Percentiles rank a stretch among this genome's conserved stretches.
Conservation (phyloP, 228 moss, liverwort and hornwort species). For the Sphagnum magellanicum region DNA sequence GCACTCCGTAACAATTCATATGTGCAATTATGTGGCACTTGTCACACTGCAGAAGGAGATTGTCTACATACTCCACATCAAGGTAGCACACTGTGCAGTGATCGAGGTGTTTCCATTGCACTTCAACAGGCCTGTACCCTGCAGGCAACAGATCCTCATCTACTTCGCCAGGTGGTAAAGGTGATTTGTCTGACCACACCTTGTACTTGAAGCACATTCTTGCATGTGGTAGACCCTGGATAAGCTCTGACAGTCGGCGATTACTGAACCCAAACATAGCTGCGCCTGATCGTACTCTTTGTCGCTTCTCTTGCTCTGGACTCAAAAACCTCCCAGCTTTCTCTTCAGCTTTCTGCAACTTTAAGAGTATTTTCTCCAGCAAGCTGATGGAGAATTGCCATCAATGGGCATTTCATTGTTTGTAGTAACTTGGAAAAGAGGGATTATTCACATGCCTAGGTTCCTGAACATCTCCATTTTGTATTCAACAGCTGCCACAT, state of each 20-base stretch:
- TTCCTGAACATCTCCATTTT: constrained; percentile 49
- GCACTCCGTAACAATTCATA: constrained; percentile 52
- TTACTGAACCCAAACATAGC: constrained; percentile 50
- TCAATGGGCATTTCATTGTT: constrained; percentile 34
- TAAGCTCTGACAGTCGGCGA: constrained; percentile 35
- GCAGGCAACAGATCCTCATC: constrained; percentile 44
- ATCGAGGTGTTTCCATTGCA: constrained; percentile 48
- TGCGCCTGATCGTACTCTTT: constrained; percentile 44
- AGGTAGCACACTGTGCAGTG: constrained; percentile 51
- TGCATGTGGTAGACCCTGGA: constrained; percentile 36
- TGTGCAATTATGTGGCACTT: constrained; percentile 54
- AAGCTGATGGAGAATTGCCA: constrained; percentile 32
- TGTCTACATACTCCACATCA: constrained; percentile 55
- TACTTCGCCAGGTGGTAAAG: constrained; percentile 17
- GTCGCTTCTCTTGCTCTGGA: constrained; percentile 30
- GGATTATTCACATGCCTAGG: constrained; percentile 22
- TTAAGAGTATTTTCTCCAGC: constrained; percentile 47
- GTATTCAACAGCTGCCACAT: constrained; percentile 25
- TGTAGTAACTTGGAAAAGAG: constrained; percentile 42
- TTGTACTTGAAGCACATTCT: constrained; percentile 49
- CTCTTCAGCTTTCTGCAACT: constrained; percentile 38
- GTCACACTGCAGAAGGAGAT: constrained; percentile 53
- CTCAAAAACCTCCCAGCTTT: constrained; percentile 29
- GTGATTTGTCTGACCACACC: constrained; percentile 38
- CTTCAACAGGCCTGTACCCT: constrained; percentile 43